Conservation (phyloP, 495 filamentous ascomycete species). For the Glutinoglossum americanum region DNA sequence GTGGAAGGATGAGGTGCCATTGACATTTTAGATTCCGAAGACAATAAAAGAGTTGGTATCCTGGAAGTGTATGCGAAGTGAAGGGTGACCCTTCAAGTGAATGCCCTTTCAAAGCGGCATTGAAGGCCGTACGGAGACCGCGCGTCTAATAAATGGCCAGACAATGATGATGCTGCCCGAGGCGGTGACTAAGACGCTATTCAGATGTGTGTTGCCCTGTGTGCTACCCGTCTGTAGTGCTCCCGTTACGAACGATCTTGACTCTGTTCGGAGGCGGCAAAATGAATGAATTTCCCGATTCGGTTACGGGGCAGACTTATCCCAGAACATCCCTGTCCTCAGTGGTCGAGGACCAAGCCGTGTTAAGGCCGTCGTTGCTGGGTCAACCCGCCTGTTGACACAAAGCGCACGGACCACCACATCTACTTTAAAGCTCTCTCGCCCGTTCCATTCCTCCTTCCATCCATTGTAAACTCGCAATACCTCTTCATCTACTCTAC, state of each 20-base stretch:
- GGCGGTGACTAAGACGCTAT: background rate
- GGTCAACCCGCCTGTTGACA: background rate
- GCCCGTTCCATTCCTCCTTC: background rate
- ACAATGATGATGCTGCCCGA: background rate
- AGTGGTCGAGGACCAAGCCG: background rate
- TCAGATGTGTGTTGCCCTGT: background rate
- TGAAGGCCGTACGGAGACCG: background rate
- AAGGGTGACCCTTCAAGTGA: background rate
- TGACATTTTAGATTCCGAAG: background rate
- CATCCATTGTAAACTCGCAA: background rate
- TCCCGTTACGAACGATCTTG: too few species aligned
- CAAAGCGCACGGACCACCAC: background rate
- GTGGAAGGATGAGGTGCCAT: background rate
- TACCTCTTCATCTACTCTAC: conserved; percentile 10
- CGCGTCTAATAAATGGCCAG: background rate
- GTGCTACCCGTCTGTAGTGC: background rate
- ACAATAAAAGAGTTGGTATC: background rate
- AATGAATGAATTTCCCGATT: background rate
- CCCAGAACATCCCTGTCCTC: background rate
- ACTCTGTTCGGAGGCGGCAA: background rate
- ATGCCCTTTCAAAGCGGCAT: background rate
- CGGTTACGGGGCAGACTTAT: background rate
- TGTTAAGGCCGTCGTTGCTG: background rate
- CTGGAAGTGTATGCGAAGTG: background rate
- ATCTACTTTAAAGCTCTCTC: background rate